A percentile compares a stretch with the other conserved stretches of the same genome.
Evolutionary conservation across 495 filamentous ascomycete species (phyloP).

Genomic region (Penicillium pulvis): DNA sequence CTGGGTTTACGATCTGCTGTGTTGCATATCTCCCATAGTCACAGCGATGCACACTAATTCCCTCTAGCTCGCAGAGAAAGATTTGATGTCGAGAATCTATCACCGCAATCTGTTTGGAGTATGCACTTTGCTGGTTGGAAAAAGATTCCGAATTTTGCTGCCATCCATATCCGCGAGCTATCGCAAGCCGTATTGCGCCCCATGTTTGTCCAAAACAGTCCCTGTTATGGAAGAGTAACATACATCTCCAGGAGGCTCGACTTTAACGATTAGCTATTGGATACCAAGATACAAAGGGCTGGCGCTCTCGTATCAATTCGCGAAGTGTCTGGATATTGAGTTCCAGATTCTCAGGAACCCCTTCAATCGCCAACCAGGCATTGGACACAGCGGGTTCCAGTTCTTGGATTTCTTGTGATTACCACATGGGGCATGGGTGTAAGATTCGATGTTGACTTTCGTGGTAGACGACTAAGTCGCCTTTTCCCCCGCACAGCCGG

Average conservation of each 20-base stretch:
- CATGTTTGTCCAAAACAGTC: too few species aligned
- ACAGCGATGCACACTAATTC: too few species aligned
- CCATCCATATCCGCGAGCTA: too few species aligned
- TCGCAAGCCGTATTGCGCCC: too few species aligned
- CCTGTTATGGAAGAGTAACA: too few species aligned
- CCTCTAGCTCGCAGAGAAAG: too few species aligned
- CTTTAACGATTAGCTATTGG: slow-evolving; percentile 54
- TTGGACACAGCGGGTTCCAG: slow-evolving; percentile 26
- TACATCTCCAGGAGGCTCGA: slow-evolving; percentile 23
- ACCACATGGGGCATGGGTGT: slow-evolving; percentile 1
- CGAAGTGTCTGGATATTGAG: slow-evolving; percentile 54
- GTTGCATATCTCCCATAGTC: too few species aligned
- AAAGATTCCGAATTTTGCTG: too few species aligned
- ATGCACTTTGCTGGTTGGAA: too few species aligned
- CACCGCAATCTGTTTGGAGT: too few species aligned
- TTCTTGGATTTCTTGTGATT: neutral
- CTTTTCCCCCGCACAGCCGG: neutral
- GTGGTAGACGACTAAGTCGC: neutral
- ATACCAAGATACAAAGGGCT: slow-evolving; percentile 51
- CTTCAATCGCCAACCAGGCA: slow-evolving; percentile 55
- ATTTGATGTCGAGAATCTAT: too few species aligned
- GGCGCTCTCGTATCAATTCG: slow-evolving; percentile 45
- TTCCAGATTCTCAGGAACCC: slow-evolving; percentile 53
- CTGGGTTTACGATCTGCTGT: too few species aligned
- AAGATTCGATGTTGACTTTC: neutral